Evolutionary conservation across 371 early-diverging fungal genomes (phyloP), one percentile per base, ranked within the genome.

Genomic region (Mucor racemosus): DNA sequence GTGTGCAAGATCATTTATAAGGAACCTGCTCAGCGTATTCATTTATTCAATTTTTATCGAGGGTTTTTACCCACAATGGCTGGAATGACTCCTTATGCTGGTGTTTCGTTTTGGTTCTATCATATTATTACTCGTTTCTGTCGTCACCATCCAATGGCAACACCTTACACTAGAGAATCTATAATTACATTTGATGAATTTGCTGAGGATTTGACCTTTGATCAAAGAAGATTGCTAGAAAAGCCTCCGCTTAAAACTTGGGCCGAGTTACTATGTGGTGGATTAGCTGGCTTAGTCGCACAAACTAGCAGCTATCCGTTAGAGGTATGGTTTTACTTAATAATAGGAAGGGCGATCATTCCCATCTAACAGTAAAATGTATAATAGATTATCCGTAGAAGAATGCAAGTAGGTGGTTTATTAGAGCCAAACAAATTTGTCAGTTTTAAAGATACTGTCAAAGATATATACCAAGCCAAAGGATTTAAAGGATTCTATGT

Each of bases 41-140:
- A 50, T 53, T 0, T 90, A 1, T 56, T 79, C 55, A 95, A 94
- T 74, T 96, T 96, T 74, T 97, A 95, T 77, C 82, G 94, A 17
- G 97, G 97, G 31, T 95, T 95, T 72, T 62, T 89, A 31, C 89
- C 94, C 10, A 87, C 97, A 7, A 73, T 96, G 19, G 79, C 81
- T 62, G 97, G 97, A 8, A 95, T 97, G 84, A 82, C 96, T 17
- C 97, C 97, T 5, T 97, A 97, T 71, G 97, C 95, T 14, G 97
- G 97, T 38, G 92, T 91, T 5, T 89, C 94, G 7, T 93, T 94
- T 73, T 88, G 86, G 64, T 84, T 84, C 7, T 90, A 94, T 71
- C 88, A 92, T 69, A 72, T 80, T 21, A 60, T 88, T 14, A 85
- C 82, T 15, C 70, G 86, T 19, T 72, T 87, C 57, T 87, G 80